phyloP scores from a whole-genome alignment of 2,329 filamentous ascomycete species.

The Allantophomopsis lycopodina region DNA sequence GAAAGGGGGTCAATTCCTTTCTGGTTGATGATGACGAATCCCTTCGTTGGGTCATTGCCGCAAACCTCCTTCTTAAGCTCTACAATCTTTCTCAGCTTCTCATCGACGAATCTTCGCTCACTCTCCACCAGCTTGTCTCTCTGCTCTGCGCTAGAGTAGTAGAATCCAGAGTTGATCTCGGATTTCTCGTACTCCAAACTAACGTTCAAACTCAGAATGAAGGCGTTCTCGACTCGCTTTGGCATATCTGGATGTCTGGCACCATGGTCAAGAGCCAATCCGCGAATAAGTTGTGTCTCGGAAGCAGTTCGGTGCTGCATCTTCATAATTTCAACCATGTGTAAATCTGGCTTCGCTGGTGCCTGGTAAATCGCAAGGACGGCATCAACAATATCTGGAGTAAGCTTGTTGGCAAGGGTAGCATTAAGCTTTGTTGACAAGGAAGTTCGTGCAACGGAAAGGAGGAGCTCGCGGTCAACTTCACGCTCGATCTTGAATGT shows the following conservation, averaged over 20 bases:
- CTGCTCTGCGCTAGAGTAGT: conserved; percentile 94
- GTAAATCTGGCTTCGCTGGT: conserved; percentile 84
- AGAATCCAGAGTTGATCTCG: conserved; percentile 98
- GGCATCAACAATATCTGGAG: conserved; percentile 89
- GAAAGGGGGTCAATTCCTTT: conserved; percentile 97
- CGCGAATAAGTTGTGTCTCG: conserved; percentile 90
- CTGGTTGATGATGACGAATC: conserved; percentile 97
- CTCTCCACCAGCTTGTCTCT: conserved; percentile 96
- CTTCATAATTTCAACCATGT: conserved; percentile 99
- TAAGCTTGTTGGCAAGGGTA: conserved; percentile 78
- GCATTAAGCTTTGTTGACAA: conserved; percentile 90
- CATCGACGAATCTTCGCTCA: conserved; percentile 88
- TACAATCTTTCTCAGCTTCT: conserved; percentile 94
- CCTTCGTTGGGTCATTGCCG: conserved; percentile 83
- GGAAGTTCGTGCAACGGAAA: conserved; percentile 87
- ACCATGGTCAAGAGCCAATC: conserved; percentile 86
- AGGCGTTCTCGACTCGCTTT: conserved; percentile 88
- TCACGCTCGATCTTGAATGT: conserved; percentile 79
- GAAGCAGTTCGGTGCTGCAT: conserved; percentile 97
- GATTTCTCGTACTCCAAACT: conserved; percentile 98
- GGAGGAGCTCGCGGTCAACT: conserved; percentile 84
- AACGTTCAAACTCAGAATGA: conserved; percentile 90
- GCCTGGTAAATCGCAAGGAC: conserved; percentile 88
- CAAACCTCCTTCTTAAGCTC: conserved; percentile 97
- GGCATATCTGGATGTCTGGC: conserved; percentile 97